phyloP scores from a whole-genome alignment of 768 basidiomycete genomes.

The Leccinum broughii region DNA sequence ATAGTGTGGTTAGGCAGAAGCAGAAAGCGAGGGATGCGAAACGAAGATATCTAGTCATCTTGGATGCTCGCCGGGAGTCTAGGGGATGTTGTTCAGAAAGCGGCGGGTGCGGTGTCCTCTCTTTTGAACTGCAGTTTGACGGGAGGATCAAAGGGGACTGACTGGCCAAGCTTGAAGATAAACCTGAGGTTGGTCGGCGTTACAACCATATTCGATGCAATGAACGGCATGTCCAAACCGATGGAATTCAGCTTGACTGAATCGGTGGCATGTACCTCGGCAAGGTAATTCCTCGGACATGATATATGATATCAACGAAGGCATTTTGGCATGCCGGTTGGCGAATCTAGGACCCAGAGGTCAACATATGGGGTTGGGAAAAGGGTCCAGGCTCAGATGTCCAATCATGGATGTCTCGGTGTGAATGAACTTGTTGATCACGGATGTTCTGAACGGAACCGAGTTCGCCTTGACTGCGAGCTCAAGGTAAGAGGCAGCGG shows the following conservation, averaged over 20 bases:
- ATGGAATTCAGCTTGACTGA: conserved; percentile 21
- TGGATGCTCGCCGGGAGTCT: background rate
- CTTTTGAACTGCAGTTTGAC: background rate
- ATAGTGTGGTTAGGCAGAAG: conserved; percentile 8
- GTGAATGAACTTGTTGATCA: background rate
- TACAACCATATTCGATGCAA: background rate
- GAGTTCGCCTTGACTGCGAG: background rate
- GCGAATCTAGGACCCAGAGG: background rate
- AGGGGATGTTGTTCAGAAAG: background rate
- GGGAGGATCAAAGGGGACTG: background rate
- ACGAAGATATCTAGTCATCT: conserved; percentile 13
- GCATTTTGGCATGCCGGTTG: background rate
- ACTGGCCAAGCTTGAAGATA: background rate
- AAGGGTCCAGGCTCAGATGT: background rate
- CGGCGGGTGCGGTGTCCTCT: background rate
- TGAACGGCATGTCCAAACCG: background rate
- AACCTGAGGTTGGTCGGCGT: background rate
- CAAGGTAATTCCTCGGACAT: background rate
- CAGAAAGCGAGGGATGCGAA: conserved; percentile 12
- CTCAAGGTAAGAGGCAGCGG: background rate
- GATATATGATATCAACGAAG: background rate
- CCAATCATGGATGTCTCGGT: background rate
- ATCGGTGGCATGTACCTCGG: background rate
- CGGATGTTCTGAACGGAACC: background rate
- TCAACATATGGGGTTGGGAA: background rate